Conservation (phyloP, 2,329 filamentous ascomycete species). For the Byssochlamys sp. region DNA sequence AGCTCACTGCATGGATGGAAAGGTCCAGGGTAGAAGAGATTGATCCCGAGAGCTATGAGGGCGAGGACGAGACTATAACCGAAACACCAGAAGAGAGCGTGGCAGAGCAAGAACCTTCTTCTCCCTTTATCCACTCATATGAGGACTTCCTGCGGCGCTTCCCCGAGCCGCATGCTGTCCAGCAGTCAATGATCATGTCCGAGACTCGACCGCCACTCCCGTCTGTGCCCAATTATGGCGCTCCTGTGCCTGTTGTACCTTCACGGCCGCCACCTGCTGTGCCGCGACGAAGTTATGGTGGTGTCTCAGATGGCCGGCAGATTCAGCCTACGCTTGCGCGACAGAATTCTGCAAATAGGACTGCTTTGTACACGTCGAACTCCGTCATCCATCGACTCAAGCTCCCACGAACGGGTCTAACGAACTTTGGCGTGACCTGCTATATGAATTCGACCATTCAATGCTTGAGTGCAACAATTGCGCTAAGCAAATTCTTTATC, state of each 20-base stretch:
- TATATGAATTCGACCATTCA: constrained; percentile 91
- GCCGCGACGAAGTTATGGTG: constrained; percentile 67
- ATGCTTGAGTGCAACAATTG: constrained; percentile 62
- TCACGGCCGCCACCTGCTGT: constrained; percentile 59
- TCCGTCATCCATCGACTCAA: constrained; percentile 36
- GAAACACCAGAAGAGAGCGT: constrained; percentile 36
- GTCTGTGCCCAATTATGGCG: constrained; percentile 24
- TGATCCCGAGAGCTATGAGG: constrained; percentile 30
- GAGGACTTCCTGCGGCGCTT: constrained; percentile 79
- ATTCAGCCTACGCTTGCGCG: constrained; percentile 35
- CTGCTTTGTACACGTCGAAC: constrained; percentile 34
- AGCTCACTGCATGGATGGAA: constrained; percentile 72
- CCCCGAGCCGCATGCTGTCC: constrained; percentile 57
- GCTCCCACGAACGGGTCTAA: constrained; percentile 61
- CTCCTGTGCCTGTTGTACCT: constrained; percentile 48
- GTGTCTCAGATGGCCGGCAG: constrained; percentile 56
- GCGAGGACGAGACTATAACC: constrained; percentile 28
- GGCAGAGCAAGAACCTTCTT: constrained; percentile 38
- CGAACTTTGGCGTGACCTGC: constrained; percentile 74
- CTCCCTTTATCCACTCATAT: constrained; percentile 56
- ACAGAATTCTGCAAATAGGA: constrained; percentile 37
- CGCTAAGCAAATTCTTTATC: constrained; percentile 54
- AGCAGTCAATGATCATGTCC: constrained; percentile 47
- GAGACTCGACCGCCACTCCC: constrained; percentile 22
- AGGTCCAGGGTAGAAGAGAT: constrained; percentile 60